Conservation (phyloP, 2,329 filamentous ascomycete genomes). For the Xylariaceae sp. region DNA sequence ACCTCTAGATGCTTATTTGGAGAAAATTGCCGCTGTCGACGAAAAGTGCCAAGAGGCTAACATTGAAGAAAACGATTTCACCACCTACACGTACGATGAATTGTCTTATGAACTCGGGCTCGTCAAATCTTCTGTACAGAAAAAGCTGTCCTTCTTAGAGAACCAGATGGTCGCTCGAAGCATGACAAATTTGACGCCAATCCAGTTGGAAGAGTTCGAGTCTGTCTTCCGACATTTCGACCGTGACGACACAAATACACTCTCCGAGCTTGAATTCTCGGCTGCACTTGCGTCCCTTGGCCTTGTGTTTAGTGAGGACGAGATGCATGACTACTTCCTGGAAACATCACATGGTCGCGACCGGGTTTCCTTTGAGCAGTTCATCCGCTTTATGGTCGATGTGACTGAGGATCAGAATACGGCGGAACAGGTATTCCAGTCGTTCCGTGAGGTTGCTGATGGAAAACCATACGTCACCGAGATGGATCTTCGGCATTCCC, state of each 20-base stretch:
- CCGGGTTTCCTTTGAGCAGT: constrained; percentile 95
- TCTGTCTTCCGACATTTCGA: constrained; percentile 98
- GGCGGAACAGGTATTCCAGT: constrained; percentile 97
- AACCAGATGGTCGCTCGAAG: constrained; percentile 98
- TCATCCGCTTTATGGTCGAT: constrained; percentile 99
- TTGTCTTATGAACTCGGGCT: constrained; percentile 90
- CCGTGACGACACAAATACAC: constrained; percentile 85
- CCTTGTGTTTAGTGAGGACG: constrained; percentile 93
- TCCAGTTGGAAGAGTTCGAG: constrained; percentile 98
- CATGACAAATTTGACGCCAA: constrained; percentile 98
- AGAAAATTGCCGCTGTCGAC: constrained; percentile 85
- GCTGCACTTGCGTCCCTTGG: constrained; percentile 94
- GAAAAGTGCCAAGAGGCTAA: constrained; percentile 93
- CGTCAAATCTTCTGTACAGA: constrained; percentile 89
- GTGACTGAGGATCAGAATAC: constrained; percentile 99
- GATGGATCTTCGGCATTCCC: constrained; percentile 90
- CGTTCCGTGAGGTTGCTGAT: constrained; percentile 95
- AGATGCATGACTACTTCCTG: constrained; percentile 95
- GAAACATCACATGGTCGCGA: constrained; percentile 82
- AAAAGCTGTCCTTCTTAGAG: constrained; percentile 95
- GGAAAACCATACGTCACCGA: constrained; percentile 99
- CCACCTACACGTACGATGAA: constrained; percentile 98
- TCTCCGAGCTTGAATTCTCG: constrained; percentile 94
- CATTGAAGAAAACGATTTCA: constrained; percentile 99
- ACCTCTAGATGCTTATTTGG: constrained; percentile 89